phyloP scores from a whole-genome alignment of 2,329 filamentous ascomycete species.

The Aquanectria penicillioides region DNA sequence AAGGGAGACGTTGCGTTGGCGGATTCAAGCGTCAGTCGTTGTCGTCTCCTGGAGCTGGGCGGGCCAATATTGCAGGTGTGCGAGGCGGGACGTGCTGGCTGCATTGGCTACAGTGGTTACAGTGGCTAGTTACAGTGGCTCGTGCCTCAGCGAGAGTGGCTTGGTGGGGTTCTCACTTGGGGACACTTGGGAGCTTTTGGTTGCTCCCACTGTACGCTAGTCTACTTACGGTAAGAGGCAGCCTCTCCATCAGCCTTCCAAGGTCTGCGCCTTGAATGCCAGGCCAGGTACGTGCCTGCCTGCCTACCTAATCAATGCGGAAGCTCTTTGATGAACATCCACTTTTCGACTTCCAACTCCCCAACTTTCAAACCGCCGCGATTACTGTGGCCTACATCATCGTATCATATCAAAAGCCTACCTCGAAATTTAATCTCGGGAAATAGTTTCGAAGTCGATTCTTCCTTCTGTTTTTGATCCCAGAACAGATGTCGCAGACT shows the following conservation, averaged over 20 bases:
- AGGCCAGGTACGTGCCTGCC: background rate
- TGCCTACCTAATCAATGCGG: conserved; percentile 10
- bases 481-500: conserved; percentile 41
- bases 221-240: conserved; percentile 26
- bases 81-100: conserved; percentile 23
- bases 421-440: too few relatives aligned
- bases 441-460: background rate
- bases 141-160: conserved; percentile 15
- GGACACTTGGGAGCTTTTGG: conserved; percentile 9
- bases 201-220: conserved; percentile 30
- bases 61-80: conserved; percentile 45
- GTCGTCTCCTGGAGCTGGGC: conserved; percentile 44
- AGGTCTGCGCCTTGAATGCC: too few relatives aligned
- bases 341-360: background rate
- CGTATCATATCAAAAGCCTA: background rate
- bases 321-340: conserved; percentile 17
- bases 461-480: background rate
- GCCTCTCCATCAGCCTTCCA: conserved; percentile 31
- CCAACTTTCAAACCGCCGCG: background rate
- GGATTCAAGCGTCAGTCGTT: conserved; percentile 29
- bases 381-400: background rate
- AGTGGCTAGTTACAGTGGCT: conserved; percentile 12
- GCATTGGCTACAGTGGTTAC: conserved; percentile 16
- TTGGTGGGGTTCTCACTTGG: conserved; percentile 7
- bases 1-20: conserved; percentile 32